Percentiles rank a stretch among this genome's conserved stretches.
Conservation (phyloP, 192 early-diverging fungal species). For the Dissophora globulifera region DNA sequence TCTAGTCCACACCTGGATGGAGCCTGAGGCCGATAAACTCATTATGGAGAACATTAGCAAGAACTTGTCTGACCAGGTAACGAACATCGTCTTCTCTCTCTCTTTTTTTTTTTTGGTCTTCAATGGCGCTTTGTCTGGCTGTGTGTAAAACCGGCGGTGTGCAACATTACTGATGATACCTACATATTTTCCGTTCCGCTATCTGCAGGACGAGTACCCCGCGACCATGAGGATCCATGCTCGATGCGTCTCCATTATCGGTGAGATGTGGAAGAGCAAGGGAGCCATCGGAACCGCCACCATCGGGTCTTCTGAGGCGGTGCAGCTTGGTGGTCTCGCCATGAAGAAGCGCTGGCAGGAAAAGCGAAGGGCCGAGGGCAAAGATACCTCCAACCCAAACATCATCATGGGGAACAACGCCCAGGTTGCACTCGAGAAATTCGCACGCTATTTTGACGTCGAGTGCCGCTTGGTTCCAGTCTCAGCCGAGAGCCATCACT, state of each 20-base stretch:
- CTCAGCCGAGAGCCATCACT: slow-evolving; percentile 56
- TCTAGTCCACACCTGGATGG: slow-evolving; percentile 82
- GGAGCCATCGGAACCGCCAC: slow-evolving; percentile 74
- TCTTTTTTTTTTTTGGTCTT: neutral
- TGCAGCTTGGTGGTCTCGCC: slow-evolving; percentile 79
- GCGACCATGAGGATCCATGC: slow-evolving; percentile 71
- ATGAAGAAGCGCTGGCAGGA: slow-evolving; percentile 84
- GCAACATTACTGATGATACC: too few relatives aligned
- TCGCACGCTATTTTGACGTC: slow-evolving; percentile 77
- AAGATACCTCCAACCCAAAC: slow-evolving; percentile 72
- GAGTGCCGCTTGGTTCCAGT: slow-evolving; percentile 75
- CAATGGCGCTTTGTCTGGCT: too few relatives aligned
- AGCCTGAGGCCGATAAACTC: slow-evolving; percentile 82
- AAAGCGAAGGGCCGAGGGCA: slow-evolving; percentile 66
- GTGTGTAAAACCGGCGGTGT: too few relatives aligned
- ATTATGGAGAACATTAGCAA: slow-evolving; percentile 81
- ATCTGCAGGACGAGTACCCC: slow-evolving; percentile 71
- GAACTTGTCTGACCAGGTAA: slow-evolving; percentile 70
- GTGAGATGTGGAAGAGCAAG: slow-evolving; percentile 71
- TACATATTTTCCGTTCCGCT: neutral
- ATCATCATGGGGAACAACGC: slow-evolving; percentile 81
- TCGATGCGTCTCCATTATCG: slow-evolving; percentile 76
- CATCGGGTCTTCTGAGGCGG: slow-evolving; percentile 84
- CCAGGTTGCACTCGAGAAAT: slow-evolving; percentile 66
- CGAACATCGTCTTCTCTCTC: neutral